These are phyloP conservation scores for Penicillium polonicum DNA, from an alignment of 2,329 filamentous ascomycete genomes.

Conservation along the genomic window DNA sequence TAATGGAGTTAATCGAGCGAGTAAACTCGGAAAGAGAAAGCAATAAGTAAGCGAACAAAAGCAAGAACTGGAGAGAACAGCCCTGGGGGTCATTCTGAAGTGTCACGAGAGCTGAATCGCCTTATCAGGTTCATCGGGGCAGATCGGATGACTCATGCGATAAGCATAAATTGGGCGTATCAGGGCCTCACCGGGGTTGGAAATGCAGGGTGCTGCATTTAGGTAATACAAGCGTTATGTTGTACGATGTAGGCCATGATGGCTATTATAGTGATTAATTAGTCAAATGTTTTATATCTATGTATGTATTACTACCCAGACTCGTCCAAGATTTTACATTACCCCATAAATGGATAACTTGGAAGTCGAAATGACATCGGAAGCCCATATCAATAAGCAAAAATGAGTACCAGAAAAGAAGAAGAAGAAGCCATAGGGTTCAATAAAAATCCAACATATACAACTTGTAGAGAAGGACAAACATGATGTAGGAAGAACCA, in stretches of 20 bases:
- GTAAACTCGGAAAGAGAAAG: neutral
- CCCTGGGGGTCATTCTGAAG: conserved; percentile 1
- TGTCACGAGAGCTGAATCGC: conserved; percentile 12
- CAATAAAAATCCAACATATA: no score
- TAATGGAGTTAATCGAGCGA: neutral
- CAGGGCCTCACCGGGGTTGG: neutral
- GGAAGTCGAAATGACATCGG: neutral
- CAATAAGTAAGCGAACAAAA: neutral
- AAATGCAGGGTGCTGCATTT: neutral
- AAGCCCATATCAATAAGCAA: neutral
- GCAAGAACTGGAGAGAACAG: neutral
- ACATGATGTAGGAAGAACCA: neutral
- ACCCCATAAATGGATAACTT: neutral
- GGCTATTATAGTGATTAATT: neutral
- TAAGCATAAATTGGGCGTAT: conserved; percentile 6
- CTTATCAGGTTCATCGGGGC: conserved; percentile 2
- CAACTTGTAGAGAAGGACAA: neutral
- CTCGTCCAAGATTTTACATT: neutral
- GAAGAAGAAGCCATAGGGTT: neutral
- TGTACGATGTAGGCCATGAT: neutral
- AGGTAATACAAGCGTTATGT: neutral
- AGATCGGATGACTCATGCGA: conserved; percentile 14
- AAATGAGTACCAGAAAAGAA: neutral
- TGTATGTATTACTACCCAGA: neutral
- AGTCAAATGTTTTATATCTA: neutral